Conservation (phyloP, 352 stramenopile genomes). For the Lagenidium giganteum region DNA sequence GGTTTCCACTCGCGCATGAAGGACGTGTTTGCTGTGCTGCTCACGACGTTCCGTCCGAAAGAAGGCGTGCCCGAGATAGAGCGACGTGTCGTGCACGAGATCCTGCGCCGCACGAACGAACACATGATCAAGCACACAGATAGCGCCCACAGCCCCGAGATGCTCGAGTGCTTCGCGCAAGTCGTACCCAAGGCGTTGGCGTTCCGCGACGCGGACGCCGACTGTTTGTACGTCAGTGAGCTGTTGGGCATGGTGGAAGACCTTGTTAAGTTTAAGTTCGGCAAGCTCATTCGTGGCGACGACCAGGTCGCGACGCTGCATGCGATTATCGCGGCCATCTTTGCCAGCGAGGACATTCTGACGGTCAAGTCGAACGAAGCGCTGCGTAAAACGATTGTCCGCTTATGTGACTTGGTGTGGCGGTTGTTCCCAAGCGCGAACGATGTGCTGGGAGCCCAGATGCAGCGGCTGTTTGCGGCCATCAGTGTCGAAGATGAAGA, state of each 20-base stretch:
- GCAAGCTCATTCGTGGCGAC: conserved; percentile 35
- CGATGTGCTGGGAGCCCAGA: conserved; percentile 27
- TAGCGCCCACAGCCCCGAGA: conserved; percentile 42
- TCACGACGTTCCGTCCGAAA: conserved; percentile 67
- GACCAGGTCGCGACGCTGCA: conserved; percentile 38
- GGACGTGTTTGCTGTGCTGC: conserved; percentile 67
- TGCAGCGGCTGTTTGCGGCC: conserved; percentile 40
- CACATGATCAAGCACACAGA: conserved; percentile 80
- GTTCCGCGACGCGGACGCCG: conserved; percentile 26
- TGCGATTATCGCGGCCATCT: conserved; percentile 29
- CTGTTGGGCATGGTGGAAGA: conserved; percentile 47
- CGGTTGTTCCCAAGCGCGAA: conserved; percentile 44
- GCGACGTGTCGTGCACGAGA: conserved; percentile 48
- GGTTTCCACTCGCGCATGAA: conserved; percentile 84
- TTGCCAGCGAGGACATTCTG: conserved; percentile 40
- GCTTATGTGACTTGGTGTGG: conserved; percentile 59
- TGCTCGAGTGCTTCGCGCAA: conserved; percentile 63
- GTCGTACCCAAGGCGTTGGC: conserved; percentile 50
- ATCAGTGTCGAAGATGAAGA: conserved; percentile 4
- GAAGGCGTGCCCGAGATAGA: conserved; percentile 8
- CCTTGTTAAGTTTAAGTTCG: conserved; percentile 55
- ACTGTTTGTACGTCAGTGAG: conserved; percentile 64
- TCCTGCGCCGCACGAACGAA: conserved; percentile 59
- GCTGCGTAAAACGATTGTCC: conserved; percentile 41
- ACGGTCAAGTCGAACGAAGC: conserved; percentile 22